phyloP scores from a whole-genome alignment of 352 stramenopile genomes.

The Pythium rishiriense region DNA sequence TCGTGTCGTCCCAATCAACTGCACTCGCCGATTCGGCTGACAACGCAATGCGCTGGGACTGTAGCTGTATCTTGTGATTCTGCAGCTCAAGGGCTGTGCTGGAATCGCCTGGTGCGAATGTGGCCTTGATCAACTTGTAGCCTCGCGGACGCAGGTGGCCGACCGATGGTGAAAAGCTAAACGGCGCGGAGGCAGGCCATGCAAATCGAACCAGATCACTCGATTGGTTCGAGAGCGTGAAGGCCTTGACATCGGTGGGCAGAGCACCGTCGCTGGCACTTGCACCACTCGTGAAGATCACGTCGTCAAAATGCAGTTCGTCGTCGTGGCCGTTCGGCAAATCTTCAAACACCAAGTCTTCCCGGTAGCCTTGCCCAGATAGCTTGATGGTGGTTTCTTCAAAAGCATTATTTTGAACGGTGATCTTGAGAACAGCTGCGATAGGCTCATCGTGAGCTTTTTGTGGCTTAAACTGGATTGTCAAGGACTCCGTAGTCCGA shows the following conservation, averaged over 20 bases:
- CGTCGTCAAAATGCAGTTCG: constrained; percentile 86
- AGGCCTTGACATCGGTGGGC: constrained; percentile 57
- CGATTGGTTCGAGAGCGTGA: constrained; percentile 77
- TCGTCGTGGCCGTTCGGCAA: constrained; percentile 74
- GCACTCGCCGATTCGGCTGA: constrained; percentile 20
- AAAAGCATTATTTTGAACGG: constrained; percentile 91
- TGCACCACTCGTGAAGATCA: constrained; percentile 39
- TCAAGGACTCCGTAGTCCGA: constrained; percentile 55
- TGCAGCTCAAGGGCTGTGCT: constrained; percentile 41
- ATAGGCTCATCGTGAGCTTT: constrained; percentile 69
- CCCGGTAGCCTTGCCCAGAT: constrained; percentile 69
- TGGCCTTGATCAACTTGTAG: constrained; percentile 73
- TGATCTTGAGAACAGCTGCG: constrained; percentile 67
- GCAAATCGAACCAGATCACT: constrained; percentile 65
- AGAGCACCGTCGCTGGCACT: neutral
- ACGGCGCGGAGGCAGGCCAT: constrained; percentile 51
- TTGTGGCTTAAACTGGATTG: constrained; percentile 83
- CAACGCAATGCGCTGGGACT: constrained; percentile 61
- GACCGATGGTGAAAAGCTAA: constrained; percentile 69
- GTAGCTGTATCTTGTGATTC: constrained; percentile 39
- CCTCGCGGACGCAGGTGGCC: constrained; percentile 67
- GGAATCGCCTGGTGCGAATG: constrained; percentile 47
- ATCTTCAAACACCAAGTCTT: constrained; percentile 89
- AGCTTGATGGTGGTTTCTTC: constrained; percentile 83
- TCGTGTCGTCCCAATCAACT: constrained; percentile 80